Percentiles rank a stretch among this genome's conserved stretches.
Conservation (phyloP, 352 stramenopile genomes). For the Phytophthora vignae region DNA sequence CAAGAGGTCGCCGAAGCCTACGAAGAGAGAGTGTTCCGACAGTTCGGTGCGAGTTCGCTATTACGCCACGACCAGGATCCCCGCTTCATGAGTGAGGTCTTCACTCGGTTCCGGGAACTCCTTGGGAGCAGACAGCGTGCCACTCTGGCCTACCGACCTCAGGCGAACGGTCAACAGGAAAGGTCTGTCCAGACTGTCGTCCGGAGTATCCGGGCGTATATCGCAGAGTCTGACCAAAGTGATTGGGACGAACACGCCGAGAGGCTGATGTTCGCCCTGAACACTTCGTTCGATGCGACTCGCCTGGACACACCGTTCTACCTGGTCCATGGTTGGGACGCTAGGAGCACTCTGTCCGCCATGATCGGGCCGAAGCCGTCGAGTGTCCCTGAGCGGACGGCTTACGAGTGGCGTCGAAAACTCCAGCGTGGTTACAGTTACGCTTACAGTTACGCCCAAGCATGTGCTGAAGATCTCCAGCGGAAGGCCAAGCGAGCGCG, state of each 20-base stretch:
- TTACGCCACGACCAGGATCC: conserved; percentile 38
- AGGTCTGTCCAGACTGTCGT: conserved; percentile 39
- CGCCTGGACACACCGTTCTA: conserved; percentile 21
- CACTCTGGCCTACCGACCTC: conserved; percentile 38
- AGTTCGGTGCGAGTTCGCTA: conserved; percentile 29
- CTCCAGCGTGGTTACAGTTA: conserved; percentile 8
- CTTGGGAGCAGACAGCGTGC: conserved; percentile 25
- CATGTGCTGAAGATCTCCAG: conserved; percentile 3
- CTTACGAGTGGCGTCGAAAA: conserved; percentile 7
- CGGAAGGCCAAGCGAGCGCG: conserved; percentile 1
- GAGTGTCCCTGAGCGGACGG: background rate
- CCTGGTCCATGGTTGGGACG: conserved; percentile 27
- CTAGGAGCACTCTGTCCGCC: conserved; percentile 2
- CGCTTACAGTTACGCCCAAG: conserved; percentile 7
- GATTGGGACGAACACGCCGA: conserved; percentile 43
- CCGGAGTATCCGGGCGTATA: conserved; percentile 20
- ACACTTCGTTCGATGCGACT: conserved; percentile 21
- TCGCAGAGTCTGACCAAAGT: conserved; percentile 25
- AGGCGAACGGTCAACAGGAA: conserved; percentile 48
- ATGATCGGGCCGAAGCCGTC: background rate
- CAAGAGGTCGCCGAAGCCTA: conserved; percentile 35
- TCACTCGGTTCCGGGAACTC: conserved; percentile 33
- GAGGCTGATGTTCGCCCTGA: conserved; percentile 31
- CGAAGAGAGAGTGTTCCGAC: conserved; percentile 26
- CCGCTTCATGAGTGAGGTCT: conserved; percentile 37